Evolutionary conservation across 169 alveolate species (phyloP).

Genomic region (Plasmodium falciparum): DNA sequence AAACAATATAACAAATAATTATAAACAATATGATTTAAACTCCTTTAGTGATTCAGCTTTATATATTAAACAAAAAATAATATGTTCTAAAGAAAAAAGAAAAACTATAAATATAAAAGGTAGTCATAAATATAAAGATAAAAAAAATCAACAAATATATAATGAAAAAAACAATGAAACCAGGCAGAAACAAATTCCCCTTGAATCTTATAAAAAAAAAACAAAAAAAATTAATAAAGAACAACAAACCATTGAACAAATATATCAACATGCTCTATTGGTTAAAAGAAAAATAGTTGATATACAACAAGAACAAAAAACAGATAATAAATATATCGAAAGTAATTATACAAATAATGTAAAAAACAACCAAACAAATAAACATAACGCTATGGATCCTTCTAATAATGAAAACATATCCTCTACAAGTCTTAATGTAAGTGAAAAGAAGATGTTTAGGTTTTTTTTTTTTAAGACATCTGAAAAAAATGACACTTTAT

Average conservation of each 20-base stretch:
- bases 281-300: too few species aligned
- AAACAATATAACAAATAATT: not conserved
- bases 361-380: too few species aligned
- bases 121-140: not conserved
- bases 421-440: not conserved
- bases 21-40: not conserved
- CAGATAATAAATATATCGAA: too few species aligned
- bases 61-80: not conserved
- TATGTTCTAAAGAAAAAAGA: not conserved
- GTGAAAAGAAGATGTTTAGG: not conserved
- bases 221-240: too few species aligned
- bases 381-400: too few species aligned
- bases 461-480: not conserved
- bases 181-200: not conserved
- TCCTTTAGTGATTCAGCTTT: not conserved
- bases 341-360: too few species aligned
- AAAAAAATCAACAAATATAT: not conserved
- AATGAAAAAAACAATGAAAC: too few species aligned
- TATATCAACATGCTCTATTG: too few species aligned
- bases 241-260: too few species aligned
- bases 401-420: too few species aligned
- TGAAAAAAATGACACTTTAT: conserved; percentile 9
- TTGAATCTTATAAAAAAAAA: not conserved
- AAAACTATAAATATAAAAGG: not conserved
- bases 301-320: too few species aligned